Percentiles rank a stretch among this genome's conserved stretches.
Conservation (phyloP, 2,329 filamentous ascomycete species). For the Fusarium drepaniforme region DNA sequence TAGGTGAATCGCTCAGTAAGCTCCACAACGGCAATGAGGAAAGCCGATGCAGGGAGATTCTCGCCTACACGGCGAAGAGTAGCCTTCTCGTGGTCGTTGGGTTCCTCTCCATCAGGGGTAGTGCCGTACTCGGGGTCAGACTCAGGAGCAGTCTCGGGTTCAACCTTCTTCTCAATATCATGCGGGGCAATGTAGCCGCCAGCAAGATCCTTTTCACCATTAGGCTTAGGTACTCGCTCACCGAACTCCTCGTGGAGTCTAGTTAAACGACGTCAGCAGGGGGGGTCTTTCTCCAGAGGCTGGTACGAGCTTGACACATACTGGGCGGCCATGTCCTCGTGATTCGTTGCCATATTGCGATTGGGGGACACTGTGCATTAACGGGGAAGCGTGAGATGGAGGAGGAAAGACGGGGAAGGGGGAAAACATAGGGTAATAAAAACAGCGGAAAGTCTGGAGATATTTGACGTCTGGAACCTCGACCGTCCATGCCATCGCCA, state of each 20-base stretch:
- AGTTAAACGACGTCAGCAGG: conserved; percentile 16
- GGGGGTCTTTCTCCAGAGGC: not conserved
- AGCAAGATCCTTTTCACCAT: conserved; percentile 40
- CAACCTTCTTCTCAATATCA: conserved; percentile 40
- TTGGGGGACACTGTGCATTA: conserved; percentile 13
- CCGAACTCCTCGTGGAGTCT: conserved; percentile 47
- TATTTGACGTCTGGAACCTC: not conserved
- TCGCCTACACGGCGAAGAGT: conserved; percentile 66
- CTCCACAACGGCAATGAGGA: conserved; percentile 68
- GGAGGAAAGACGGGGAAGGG: conserved; percentile 1
- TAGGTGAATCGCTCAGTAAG: conserved; percentile 70
- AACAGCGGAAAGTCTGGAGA: conserved; percentile 3
- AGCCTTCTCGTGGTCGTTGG: conserved; percentile 63
- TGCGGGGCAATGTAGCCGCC: conserved; percentile 40
- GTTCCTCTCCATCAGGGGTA: conserved; percentile 62
- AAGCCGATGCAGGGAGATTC: conserved; percentile 66
- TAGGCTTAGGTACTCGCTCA: conserved; percentile 34
- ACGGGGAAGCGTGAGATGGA: not conserved
- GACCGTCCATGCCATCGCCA: conserved; percentile 3
- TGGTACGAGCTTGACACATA: conserved; percentile 37
- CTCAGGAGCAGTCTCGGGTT: not conserved
- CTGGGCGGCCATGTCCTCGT: conserved; percentile 50
- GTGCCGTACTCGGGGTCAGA: conserved; percentile 45
- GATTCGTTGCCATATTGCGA: conserved; percentile 48
- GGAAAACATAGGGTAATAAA: not conserved